A percentile compares a stretch with the other conserved stretches of the same genome.
Evolutionary conservation across 352 stramenopile genomes (phyloP).

Genomic region (Phytophthora tubulina): DNA sequence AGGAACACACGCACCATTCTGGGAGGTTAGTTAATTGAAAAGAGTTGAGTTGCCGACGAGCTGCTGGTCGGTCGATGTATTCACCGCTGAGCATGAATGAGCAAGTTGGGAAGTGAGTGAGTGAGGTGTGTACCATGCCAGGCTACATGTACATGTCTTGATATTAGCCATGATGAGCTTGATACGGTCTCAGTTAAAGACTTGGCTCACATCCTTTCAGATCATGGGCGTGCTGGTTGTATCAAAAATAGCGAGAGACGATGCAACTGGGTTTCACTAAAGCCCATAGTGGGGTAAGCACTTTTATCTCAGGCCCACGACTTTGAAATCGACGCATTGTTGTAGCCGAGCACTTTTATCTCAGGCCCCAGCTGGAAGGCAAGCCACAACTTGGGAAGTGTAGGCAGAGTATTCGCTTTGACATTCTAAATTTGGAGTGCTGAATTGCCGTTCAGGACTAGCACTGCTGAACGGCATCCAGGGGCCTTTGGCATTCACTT

Average conservation of each 20-base stretch:
- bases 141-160: too few relatives aligned
- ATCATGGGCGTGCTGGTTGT: background rate
- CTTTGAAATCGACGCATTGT: too few relatives aligned
- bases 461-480: too few relatives aligned
- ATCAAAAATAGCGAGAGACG: constrained; percentile 2
- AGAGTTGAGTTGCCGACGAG: background rate
- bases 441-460: too few relatives aligned
- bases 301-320: background rate
- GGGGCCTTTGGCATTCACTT: too few relatives aligned
- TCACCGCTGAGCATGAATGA: constrained; percentile 3
- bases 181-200: background rate
- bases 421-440: too few relatives aligned
- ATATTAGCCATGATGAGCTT: too few relatives aligned
- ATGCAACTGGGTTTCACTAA: background rate
- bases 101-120: constrained; percentile 1
- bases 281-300: background rate
- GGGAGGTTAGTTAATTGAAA: background rate
- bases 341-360: too few relatives aligned
- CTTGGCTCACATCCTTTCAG: background rate
- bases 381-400: too few relatives aligned
- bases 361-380: background rate
- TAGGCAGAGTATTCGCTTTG: too few relatives aligned
- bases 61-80: constrained; percentile 8
- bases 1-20: constrained; percentile 47
- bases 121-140: background rate